Evolutionary conservation across 768 basidiomycete genomes (phyloP).

Genomic region (Kwoniella dejecticola): DNA sequence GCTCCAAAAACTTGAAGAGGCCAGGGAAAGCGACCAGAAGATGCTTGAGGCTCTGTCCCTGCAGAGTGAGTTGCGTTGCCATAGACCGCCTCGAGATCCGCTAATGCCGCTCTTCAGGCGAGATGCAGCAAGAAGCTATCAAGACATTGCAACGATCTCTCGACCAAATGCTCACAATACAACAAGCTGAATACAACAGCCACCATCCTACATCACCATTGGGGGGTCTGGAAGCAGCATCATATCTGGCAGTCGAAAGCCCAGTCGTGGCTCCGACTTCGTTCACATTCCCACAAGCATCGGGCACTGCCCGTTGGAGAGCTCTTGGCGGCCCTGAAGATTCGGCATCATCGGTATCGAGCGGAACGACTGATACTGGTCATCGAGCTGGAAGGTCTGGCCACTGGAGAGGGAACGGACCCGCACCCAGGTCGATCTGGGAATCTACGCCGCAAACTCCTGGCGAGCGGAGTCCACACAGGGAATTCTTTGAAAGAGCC

Average conservation of each 20-base stretch:
- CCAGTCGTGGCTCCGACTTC: constrained; percentile 1
- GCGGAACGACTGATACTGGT: constrained; percentile 1
- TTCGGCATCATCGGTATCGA: not conserved
- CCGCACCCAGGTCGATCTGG: constrained; percentile 1
- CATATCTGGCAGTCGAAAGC: not conserved
- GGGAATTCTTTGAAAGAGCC: constrained; percentile 39
- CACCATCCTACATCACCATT: constrained; percentile 25
- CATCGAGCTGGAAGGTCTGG: not conserved
- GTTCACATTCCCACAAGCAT: not conserved
- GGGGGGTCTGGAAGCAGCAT: not conserved
- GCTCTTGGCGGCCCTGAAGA: constrained; percentile 2
- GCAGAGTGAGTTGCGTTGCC: constrained; percentile 47
- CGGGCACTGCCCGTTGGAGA: constrained; percentile 14
- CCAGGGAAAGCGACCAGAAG: constrained; percentile 65
- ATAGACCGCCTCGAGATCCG: not conserved
- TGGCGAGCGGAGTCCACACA: constrained; percentile 14
- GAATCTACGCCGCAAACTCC: not conserved
- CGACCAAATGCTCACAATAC: constrained; percentile 40
- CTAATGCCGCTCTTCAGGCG: constrained; percentile 32
- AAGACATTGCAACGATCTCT: constrained; percentile 74
- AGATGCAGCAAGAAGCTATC: constrained; percentile 77
- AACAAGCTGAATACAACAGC: constrained; percentile 41
- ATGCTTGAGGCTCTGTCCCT: constrained; percentile 67
- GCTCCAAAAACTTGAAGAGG: constrained; percentile 64
- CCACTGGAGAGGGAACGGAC: not conserved